Evolutionary conservation across 192 early-diverging fungal genomes (phyloP).

Genomic region (Backusella tarrabulga): DNA sequence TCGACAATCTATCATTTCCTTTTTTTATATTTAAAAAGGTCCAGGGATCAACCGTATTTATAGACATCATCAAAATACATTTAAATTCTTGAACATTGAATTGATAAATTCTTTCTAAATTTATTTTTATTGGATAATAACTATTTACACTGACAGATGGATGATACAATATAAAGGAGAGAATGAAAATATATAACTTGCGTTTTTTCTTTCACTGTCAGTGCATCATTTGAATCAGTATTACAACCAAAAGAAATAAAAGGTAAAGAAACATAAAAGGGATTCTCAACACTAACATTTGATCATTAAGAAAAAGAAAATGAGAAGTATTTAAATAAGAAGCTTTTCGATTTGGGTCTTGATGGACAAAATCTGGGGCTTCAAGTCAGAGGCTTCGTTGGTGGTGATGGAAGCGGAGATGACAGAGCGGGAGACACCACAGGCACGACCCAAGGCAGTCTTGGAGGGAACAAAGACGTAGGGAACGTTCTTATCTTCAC

Average conservation of each 20-base stretch:
- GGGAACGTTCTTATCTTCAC: conserved; percentile 99
- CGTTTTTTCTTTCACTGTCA: background rate
- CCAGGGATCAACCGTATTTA: background rate
- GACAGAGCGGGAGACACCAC: conserved; percentile 93
- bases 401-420: conserved; percentile 93
- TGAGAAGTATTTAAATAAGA: conserved; percentile 60
- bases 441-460: conserved; percentile 94
- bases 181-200: background rate
- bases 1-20: background rate
- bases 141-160: background rate
- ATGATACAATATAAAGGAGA: background rate
- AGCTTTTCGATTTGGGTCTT: conserved; percentile 95
- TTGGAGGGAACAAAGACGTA: conserved; percentile 99
- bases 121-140: background rate
- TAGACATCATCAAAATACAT: background rate
- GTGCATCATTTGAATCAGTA: background rate
- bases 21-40: background rate
- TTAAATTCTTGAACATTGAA: background rate
- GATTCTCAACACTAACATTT: conserved; percentile 1
- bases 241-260: background rate
- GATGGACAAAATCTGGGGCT: conserved; percentile 86
- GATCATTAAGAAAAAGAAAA: background rate
- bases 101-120: background rate
- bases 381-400: conserved; percentile 96
- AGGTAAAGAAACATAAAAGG: background rate